Percentiles rank a stretch among this genome's conserved stretches.
phyloP scores from a whole-genome alignment of 1,139 yeast species.

The Pichia sp. region DNA sequence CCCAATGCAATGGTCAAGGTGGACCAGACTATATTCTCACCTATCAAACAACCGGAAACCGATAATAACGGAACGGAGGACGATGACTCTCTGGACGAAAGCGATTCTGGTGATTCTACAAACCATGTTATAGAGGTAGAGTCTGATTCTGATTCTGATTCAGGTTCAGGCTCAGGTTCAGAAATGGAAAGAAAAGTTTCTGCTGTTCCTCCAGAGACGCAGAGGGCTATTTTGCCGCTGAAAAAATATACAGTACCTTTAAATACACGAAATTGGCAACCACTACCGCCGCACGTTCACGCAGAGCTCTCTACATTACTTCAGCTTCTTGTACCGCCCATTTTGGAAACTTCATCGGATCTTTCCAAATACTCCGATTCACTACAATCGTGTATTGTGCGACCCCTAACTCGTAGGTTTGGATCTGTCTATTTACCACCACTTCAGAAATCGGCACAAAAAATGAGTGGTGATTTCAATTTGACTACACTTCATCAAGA shows the following conservation, averaged over 20 bases:
- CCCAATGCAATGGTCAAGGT: conserved; percentile 8
- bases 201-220: no score
- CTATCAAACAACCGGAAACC: conserved; percentile 2
- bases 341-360: neutral
- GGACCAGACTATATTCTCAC: conserved; percentile 12
- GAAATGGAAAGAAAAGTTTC: no score
- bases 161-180: neutral
- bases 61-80: neutral
- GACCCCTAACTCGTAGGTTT: conserved; percentile 19
- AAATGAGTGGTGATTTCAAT: conserved; percentile 14
- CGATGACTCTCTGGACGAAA: neutral
- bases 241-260: conserved; percentile 13
- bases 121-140: neutral
- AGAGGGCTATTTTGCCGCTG: no score
- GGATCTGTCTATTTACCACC: conserved; percentile 21
- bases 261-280: conserved; percentile 18
- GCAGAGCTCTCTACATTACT: conserved; percentile 12
- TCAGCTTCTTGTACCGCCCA: conserved; percentile 8
- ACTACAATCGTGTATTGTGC: conserved; percentile 14
- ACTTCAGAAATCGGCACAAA: conserved; percentile 12
- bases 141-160: neutral
- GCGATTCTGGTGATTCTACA: no score
- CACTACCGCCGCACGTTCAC: conserved; percentile 15
- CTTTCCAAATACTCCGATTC: neutral
- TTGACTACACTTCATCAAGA: conserved; percentile 15